Conservation (phyloP, 2,329 filamentous ascomycete species). For the Claviceps arundinis region DNA sequence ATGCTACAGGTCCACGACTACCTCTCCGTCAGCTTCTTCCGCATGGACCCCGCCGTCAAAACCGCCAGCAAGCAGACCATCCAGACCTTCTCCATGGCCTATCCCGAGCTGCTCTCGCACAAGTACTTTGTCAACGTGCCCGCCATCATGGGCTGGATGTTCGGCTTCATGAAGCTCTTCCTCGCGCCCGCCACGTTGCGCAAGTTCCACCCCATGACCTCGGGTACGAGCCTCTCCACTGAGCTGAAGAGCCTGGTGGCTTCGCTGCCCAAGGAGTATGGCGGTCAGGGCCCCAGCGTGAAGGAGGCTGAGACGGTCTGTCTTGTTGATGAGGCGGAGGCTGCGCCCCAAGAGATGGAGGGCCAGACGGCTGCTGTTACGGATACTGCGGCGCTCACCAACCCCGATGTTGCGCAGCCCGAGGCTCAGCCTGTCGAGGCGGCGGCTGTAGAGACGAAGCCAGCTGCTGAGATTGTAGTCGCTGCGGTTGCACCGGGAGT, state of each 20-base stretch:
- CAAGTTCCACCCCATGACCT: conserved; percentile 68
- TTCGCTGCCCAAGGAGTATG: conserved; percentile 62
- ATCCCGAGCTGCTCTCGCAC: conserved; percentile 70
- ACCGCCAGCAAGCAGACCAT: conserved; percentile 70
- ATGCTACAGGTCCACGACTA: conserved; percentile 94
- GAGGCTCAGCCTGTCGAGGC: neutral
- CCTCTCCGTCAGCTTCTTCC: conserved; percentile 72
- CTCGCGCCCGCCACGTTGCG: conserved; percentile 59
- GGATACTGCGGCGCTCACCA: conserved; percentile 1
- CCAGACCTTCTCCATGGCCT: conserved; percentile 64
- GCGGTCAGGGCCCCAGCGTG: conserved; percentile 49
- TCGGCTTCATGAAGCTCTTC: conserved; percentile 61
- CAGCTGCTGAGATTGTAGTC: neutral
- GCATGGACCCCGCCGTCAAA: conserved; percentile 65
- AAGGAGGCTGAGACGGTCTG: conserved; percentile 22
- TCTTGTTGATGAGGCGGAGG: conserved; percentile 10
- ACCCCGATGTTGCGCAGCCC: conserved; percentile 1
- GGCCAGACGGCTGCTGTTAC: conserved; percentile 3
- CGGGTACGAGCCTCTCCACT: conserved; percentile 54
- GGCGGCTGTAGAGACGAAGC: conserved; percentile 2
- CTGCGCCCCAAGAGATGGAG: conserved; percentile 5
- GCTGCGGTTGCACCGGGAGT: neutral
- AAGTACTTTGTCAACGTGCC: conserved; percentile 98
- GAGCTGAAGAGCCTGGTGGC: conserved; percentile 46
- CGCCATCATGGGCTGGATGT: conserved; percentile 79